Conservation (phyloP, 2,329 filamentous ascomycete species). For the Cytospora chrysosperma region DNA sequence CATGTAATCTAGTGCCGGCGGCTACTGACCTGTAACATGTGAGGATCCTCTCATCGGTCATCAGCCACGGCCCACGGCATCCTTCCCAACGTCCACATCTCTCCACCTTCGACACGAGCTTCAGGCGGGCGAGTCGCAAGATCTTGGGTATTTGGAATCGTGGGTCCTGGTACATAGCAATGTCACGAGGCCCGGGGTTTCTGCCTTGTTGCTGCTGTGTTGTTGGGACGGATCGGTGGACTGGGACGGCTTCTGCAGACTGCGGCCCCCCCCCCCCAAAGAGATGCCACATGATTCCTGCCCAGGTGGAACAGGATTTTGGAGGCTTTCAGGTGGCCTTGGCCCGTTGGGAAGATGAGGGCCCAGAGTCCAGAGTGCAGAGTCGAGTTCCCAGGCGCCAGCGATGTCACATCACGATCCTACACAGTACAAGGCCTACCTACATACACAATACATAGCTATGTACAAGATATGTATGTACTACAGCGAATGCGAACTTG, state of each 20-base stretch:
- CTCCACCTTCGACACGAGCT: constrained; percentile 1
- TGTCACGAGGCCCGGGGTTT: too few species aligned
- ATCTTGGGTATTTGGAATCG: neutral
- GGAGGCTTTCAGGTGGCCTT: constrained; percentile 13
- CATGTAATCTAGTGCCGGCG: neutral
- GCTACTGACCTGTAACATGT: constrained; percentile 5
- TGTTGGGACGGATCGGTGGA: constrained; percentile 11
- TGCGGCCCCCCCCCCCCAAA: constrained; percentile 13
- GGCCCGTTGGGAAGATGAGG: neutral
- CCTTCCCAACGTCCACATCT: neutral
- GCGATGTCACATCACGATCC: neutral
- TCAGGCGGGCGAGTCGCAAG: constrained; percentile 1
- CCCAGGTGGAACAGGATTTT: constrained; percentile 19
- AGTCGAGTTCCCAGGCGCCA: too few species aligned
- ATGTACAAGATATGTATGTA: neutral
- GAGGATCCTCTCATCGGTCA: constrained; percentile 2
- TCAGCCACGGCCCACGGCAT: neutral
- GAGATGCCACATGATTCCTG: constrained; percentile 10
- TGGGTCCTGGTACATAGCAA: neutral
- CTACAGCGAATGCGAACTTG: too few species aligned
- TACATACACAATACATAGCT: neutral
- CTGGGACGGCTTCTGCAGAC: constrained; percentile 12
- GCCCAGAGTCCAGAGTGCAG: neutral
- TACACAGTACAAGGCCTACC: neutral
- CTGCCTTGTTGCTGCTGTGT: too few species aligned